phyloP scores from a whole-genome alignment of 257 asterid genomes.

The Solanum corneliomulleri region DNA sequence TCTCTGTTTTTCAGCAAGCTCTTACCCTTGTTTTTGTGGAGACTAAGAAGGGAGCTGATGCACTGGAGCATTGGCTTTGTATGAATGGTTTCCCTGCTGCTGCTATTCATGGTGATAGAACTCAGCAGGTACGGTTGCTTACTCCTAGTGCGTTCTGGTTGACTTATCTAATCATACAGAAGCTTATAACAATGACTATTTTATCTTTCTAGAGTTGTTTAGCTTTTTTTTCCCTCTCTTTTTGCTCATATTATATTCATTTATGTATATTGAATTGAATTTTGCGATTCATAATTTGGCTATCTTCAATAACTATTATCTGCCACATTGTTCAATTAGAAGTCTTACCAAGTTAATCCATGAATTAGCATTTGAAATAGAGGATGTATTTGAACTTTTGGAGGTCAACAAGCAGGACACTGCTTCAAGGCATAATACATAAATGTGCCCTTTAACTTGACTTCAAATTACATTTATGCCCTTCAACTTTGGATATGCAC shows the following conservation, averaged over 20 bases:
- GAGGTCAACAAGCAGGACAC: neutral
- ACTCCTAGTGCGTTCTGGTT: neutral
- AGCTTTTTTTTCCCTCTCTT: neutral
- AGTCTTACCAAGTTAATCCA: neutral
- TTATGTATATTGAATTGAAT: neutral
- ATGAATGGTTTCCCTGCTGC: conserved; percentile 81
- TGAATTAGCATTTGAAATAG: neutral
- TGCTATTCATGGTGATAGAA: conserved; percentile 90
- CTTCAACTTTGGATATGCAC: too few relatives aligned
- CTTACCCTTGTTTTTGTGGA: conserved; percentile 87
- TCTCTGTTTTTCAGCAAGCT: conserved; percentile 52
- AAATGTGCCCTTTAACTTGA: too few relatives aligned
- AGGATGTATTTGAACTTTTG: neutral
- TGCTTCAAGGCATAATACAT: too few relatives aligned
- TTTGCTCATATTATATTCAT: neutral
- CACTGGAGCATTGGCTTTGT: conserved; percentile 89
- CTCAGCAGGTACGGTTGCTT: conserved; percentile 58
- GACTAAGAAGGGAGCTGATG: conserved; percentile 95
- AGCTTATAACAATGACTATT: neutral
- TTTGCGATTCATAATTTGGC: neutral
- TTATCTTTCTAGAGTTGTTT: neutral
- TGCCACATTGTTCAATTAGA: neutral
- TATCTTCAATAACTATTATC: neutral
- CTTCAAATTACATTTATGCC: too few relatives aligned
- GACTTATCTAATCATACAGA: neutral